Evolutionary conservation across 1,284 basidiomycete species (phyloP), one percentile per base, ranked within the genome.

Genomic region (Psilocybe mexicana): DNA sequence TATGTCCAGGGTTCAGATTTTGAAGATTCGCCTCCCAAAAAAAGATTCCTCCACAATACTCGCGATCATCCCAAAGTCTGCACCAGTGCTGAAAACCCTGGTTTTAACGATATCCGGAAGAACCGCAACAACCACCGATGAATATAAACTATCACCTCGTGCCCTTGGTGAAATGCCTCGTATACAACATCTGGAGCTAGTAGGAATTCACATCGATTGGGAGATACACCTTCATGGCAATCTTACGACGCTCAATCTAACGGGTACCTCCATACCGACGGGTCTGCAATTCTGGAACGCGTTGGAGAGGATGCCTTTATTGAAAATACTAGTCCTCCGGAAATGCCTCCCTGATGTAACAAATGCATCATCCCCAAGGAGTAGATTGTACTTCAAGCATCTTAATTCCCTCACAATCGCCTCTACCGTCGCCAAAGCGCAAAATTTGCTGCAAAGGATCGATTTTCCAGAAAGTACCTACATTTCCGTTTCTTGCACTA

Each of bases 221-320:
- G 56, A 64, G 12, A 67, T 66, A 14, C 53, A 60, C 7, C 51
- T 69, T 8, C 61, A 69, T 12, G 52, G 51, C 25, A 61, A 61
- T 30, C 66, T 73, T 23, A 70, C 65, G 25, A 53, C 61, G 44
- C 58, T 73, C 14, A 65, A 63, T 35, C 60, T 8, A 33, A 71
- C 4, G 57, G 59, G 1, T 5, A 43, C 7, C 40, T 42, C 24
- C 58, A 12, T 30, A 42, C 54, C 54, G 54, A 65, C 36, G 44
- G 11, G 11, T 5, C 25, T 12, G 12, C 46, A 49, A 26, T 59
- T 59, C 28, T 47, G 55, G 44, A 44, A 54, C 42, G 57, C 49
- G 1, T 43, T 62, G n/a, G 43, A 51, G 23, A 36, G 47, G n/a
- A 51, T 59, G 44, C 47, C 54, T 36, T 12, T 30, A 8, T 35